Percentiles rank a stretch among this genome's conserved stretches.
Evolutionary conservation across 1,284 basidiomycete genomes (phyloP).

Genomic region (Ceratobasidium papillatum): DNA sequence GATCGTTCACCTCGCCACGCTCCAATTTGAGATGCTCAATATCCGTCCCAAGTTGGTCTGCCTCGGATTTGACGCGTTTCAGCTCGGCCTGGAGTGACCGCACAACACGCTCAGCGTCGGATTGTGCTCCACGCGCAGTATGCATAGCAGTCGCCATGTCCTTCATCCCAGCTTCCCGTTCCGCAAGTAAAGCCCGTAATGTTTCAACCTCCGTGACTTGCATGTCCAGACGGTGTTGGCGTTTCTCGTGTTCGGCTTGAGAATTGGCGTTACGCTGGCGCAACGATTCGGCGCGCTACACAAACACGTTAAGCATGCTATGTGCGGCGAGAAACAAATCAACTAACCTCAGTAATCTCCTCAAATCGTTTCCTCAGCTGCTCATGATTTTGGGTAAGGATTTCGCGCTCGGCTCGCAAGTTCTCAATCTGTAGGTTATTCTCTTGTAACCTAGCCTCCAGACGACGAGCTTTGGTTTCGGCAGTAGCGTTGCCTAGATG

Average conservation of each 20-base stretch:
- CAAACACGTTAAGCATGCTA: background rate
- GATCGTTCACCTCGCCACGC: constrained; percentile 60
- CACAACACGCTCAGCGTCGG: constrained; percentile 68
- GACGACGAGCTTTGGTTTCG: constrained; percentile 72
- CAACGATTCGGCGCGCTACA: constrained; percentile 64
- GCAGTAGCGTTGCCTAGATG: constrained; percentile 63
- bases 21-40: constrained; percentile 73
- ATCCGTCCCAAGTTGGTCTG: constrained; percentile 78
- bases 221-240: constrained; percentile 74
- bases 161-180: constrained; percentile 70
- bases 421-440: constrained; percentile 74
- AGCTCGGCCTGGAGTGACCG: constrained; percentile 73
- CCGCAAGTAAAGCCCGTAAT: constrained; percentile 67
- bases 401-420: constrained; percentile 73
- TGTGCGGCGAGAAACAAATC: background rate
- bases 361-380: constrained; percentile 70
- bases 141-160: constrained; percentile 63
- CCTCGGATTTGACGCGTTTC: constrained; percentile 72
- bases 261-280: constrained; percentile 66
- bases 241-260: constrained; percentile 73
- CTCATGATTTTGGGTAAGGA: constrained; percentile 72
- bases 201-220: constrained; percentile 76
- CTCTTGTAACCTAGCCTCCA: constrained; percentile 68
- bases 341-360: constrained; percentile 69
- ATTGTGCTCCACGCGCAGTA: constrained; percentile 63